phyloP scores from a whole-genome alignment of 768 basidiomycete genomes.

The Mrakia blollopis region DNA sequence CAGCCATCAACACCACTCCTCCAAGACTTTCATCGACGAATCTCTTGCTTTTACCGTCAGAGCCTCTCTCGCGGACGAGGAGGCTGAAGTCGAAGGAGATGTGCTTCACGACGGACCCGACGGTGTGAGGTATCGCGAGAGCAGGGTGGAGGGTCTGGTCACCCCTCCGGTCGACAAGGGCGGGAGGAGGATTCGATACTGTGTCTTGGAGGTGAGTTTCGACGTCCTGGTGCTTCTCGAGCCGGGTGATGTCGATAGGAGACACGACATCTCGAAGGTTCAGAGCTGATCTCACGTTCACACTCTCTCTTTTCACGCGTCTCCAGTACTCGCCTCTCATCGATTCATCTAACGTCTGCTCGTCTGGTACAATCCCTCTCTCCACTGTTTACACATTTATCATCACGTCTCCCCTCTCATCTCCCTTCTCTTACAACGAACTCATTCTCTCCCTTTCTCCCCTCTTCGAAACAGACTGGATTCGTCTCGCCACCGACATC shows the following conservation, averaged over 20 bases:
- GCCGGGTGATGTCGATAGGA: neutral
- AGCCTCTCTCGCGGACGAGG: conserved; percentile 20
- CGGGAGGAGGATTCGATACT: conserved; percentile 73
- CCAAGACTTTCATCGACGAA: too few species aligned
- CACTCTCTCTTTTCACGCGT: neutral
- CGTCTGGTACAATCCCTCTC: too few species aligned
- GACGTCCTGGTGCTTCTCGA: too few species aligned
- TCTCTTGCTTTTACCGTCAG: conserved; percentile 63
- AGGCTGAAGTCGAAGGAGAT: neutral
- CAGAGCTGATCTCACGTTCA: neutral
- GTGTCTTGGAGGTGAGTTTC: conserved; percentile 65
- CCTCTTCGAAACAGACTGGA: conserved; percentile 61
- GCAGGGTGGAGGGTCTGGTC: conserved; percentile 66
- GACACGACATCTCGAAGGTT: too few species aligned
- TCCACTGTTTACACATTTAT: too few species aligned
- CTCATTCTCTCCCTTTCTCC: conserved; percentile 17
- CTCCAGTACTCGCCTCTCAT: conserved; percentile 30
- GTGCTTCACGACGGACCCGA: conserved; percentile 36
- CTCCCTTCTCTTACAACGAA: neutral
- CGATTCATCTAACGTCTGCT: conserved; percentile 29
- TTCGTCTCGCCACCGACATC: conserved; percentile 83
- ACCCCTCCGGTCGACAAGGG: conserved; percentile 68
- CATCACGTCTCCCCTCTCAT: too few species aligned
- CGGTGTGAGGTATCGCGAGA: conserved; percentile 64
- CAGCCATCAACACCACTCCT: conserved; percentile 54